Percentiles rank a stretch among this genome's conserved stretches.
These are phyloP conservation scores for Aspergillus leporis DNA, from an alignment of 495 filamentous ascomycete species.

Conservation along the genomic window DNA sequence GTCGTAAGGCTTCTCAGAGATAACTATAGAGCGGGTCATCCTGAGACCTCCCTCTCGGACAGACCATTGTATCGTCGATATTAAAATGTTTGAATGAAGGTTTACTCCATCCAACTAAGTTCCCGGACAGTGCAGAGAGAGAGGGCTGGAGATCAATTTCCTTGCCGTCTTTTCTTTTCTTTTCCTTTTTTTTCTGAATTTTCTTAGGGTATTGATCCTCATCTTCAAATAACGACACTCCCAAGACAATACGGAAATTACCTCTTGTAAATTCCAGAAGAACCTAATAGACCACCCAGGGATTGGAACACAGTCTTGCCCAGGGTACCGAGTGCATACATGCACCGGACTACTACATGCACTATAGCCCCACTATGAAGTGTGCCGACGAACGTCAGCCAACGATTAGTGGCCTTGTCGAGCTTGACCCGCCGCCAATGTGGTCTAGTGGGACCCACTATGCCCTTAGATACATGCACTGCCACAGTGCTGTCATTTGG, in stretches of 20 bases:
- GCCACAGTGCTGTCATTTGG: constrained; percentile 47
- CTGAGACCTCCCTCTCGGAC: neutral
- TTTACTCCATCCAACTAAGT: neutral
- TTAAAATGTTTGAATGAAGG: constrained; percentile 1
- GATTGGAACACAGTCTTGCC: neutral
- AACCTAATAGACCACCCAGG: neutral
- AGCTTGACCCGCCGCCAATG: constrained; percentile 19
- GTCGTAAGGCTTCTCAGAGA: constrained; percentile 1
- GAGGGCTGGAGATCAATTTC: neutral
- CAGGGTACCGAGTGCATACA: constrained; percentile 16
- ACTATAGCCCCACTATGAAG: constrained; percentile 13
- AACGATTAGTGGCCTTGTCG: constrained; percentile 22
- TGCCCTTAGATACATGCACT: constrained; percentile 44
- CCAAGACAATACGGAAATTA: constrained; percentile 6
- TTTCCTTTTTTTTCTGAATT: neutral
- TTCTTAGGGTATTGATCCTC: neutral
- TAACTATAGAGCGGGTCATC: neutral
- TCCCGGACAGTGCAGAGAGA: neutral
- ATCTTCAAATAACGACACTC: neutral
- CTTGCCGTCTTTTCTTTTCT: neutral
- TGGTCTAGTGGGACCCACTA: constrained; percentile 25
- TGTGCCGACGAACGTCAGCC: constrained; percentile 14
- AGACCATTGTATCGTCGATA: constrained; percentile 3
- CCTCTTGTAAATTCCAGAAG: constrained; percentile 14
- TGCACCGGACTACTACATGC: constrained; percentile 14